Evolutionary conservation across 2,329 filamentous ascomycete species (phyloP).

Genomic region (Alternaria triticina): DNA sequence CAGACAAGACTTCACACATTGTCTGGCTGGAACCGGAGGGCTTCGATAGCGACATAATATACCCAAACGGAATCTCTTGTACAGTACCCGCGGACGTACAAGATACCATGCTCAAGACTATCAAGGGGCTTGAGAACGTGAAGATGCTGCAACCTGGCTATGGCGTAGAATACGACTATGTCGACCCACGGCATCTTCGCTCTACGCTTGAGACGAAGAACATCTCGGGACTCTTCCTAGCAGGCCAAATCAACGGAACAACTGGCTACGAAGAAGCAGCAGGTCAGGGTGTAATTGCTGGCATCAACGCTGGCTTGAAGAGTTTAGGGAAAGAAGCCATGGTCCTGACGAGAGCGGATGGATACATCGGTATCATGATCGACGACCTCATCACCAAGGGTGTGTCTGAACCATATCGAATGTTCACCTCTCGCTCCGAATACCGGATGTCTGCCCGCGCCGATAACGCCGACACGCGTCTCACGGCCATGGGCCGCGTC

Average conservation of each 20-base stretch:
- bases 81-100: conserved; percentile 91
- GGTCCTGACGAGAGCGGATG: conserved; percentile 79
- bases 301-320: conserved; percentile 89
- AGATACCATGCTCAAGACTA: conserved; percentile 81
- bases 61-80: conserved; percentile 97
- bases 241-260: conserved; percentile 97
- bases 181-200: conserved; percentile 86
- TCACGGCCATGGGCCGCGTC: conserved; percentile 77
- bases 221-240: conserved; percentile 86
- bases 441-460: conserved; percentile 91
- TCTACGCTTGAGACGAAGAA: conserved; percentile 94
- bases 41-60: conserved; percentile 86
- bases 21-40: conserved; percentile 98
- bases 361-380: conserved; percentile 98
- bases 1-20: conserved; percentile 79
- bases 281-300: conserved; percentile 88
- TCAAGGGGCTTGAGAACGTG: conserved; percentile 86
- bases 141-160: conserved; percentile 95
- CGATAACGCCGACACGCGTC: conserved; percentile 89
- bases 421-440: conserved; percentile 97
- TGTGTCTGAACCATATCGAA: conserved; percentile 94
- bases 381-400: conserved; percentile 97
- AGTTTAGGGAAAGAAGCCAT: conserved; percentile 70
- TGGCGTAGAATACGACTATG: conserved; percentile 98
- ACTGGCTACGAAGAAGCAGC: conserved; percentile 98